Conservation (phyloP, 2,329 filamentous ascomycete genomes). For the Talaromyces sp. region DNA sequence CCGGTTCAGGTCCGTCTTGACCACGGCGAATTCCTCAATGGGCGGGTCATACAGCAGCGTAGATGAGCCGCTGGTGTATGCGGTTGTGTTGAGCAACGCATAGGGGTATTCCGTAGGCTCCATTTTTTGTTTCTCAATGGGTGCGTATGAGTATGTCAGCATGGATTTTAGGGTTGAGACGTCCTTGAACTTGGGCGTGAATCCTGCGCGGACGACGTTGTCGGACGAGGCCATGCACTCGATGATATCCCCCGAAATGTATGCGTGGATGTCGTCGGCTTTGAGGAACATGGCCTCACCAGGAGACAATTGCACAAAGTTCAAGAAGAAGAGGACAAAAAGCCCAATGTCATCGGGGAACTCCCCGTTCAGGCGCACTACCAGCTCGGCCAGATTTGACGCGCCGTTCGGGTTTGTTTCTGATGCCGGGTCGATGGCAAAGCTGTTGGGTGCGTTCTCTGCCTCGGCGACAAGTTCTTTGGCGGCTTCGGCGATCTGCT, state of each 20-base stretch:
- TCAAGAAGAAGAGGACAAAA: slow-evolving; percentile 95
- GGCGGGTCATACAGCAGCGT: slow-evolving; percentile 84
- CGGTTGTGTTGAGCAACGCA: slow-evolving; percentile 71
- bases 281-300: slow-evolving; percentile 95
- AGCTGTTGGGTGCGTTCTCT: slow-evolving; percentile 62
- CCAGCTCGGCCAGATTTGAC: slow-evolving; percentile 69
- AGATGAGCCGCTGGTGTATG: slow-evolving; percentile 72
- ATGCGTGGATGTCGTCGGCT: slow-evolving; percentile 96
- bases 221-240: slow-evolving; percentile 99
- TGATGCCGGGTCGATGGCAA: slow-evolving; percentile 54
- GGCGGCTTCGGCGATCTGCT: slow-evolving; percentile 61
- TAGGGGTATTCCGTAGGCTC: slow-evolving; percentile 79
- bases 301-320: slow-evolving; percentile 80
- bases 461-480: slow-evolving; percentile 68
- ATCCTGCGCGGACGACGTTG: slow-evolving; percentile 94
- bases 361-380: slow-evolving; percentile 71
- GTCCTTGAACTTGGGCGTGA: slow-evolving; percentile 98
- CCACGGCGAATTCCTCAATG: slow-evolving; percentile 92
- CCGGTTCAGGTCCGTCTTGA: slow-evolving; percentile 69
- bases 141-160: slow-evolving; percentile 92
- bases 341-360: slow-evolving; percentile 89
- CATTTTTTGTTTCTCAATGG: slow-evolving; percentile 95
- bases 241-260: slow-evolving; percentile 74
- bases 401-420: slow-evolving; percentile 34
- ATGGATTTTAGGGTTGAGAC: slow-evolving; percentile 82